Conservation (phyloP, 148 eudicot genomes). For the Cornus suecica region DNA sequence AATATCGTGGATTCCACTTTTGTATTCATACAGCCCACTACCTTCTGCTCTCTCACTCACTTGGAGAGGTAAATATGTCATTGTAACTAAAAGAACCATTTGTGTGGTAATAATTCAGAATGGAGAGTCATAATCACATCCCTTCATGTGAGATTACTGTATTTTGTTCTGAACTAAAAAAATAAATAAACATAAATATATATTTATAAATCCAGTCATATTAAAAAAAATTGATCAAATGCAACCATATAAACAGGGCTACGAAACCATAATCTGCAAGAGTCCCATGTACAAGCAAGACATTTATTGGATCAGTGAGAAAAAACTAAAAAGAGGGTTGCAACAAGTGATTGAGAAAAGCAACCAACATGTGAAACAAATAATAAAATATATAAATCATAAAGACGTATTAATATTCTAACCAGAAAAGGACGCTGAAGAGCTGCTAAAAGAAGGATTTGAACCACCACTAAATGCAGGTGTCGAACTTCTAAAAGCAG, state of each 20-base stretch:
- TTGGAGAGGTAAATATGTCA: no score
- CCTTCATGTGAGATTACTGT: no score
- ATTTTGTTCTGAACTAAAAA: no score
- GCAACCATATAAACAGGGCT: background rate
- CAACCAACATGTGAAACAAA: background rate
- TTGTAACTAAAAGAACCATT: no score
- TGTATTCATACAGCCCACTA: no score
- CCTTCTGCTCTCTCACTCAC: no score
- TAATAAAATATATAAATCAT: background rate
- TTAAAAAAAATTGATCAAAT: background rate
- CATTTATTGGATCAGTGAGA: background rate
- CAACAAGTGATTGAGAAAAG: background rate
- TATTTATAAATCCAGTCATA: no score
- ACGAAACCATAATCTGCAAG: background rate
- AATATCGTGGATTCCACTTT: no score
- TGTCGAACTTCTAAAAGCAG: constrained; percentile 15
- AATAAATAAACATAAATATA: no score
- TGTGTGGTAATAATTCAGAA: no score
- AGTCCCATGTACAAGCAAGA: background rate
- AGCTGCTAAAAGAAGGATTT: background rate
- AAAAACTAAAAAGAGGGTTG: background rate
- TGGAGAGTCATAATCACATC: no score
- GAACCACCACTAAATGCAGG: constrained; percentile 3
- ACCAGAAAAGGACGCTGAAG: background rate
- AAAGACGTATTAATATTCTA: constrained; percentile 1